Evolutionary conservation across 2,329 filamentous ascomycete species (phyloP).

Genomic region (Paraphoma sp.): DNA sequence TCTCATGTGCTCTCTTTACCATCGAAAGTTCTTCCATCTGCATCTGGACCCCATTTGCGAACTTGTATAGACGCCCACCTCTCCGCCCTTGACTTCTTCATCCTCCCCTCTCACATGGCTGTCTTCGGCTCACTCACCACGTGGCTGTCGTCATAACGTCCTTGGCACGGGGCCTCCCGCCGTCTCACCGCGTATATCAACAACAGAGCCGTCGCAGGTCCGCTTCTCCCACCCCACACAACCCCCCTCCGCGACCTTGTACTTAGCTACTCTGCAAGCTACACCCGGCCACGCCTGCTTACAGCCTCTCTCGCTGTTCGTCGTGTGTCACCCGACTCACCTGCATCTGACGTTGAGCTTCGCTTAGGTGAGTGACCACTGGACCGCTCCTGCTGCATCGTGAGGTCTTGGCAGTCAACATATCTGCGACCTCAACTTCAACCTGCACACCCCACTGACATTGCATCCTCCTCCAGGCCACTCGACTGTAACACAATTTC

Average conservation of each 20-base stretch:
- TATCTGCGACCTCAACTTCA: slow-evolving; percentile 1
- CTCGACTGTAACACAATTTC: background rate
- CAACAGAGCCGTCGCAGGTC: no score
- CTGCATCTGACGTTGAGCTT: background rate
- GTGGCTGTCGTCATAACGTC: background rate
- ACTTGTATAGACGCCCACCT: background rate
- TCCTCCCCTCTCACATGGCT: background rate
- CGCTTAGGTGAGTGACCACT: background rate
- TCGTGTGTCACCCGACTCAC: background rate
- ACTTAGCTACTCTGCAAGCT: background rate
- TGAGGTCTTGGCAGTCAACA: slow-evolving; percentile 7
- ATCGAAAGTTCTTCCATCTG: no score
- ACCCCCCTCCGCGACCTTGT: background rate
- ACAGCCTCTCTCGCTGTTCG: background rate
- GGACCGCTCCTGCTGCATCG: background rate
- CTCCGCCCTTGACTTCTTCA: background rate
- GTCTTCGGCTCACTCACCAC: background rate
- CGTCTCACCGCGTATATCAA: background rate
- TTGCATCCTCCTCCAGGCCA: background rate
- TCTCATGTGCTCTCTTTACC: background rate
- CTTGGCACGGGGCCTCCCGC: background rate
- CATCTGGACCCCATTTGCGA: no score
- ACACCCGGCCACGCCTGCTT: background rate
- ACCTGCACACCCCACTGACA: slow-evolving; percentile 1
- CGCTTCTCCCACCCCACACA: background rate